Percentiles rank a stretch among this genome's conserved stretches.
Conservation (phyloP, 805 yeast genomes). For the Ogataea glucozyma region DNA sequence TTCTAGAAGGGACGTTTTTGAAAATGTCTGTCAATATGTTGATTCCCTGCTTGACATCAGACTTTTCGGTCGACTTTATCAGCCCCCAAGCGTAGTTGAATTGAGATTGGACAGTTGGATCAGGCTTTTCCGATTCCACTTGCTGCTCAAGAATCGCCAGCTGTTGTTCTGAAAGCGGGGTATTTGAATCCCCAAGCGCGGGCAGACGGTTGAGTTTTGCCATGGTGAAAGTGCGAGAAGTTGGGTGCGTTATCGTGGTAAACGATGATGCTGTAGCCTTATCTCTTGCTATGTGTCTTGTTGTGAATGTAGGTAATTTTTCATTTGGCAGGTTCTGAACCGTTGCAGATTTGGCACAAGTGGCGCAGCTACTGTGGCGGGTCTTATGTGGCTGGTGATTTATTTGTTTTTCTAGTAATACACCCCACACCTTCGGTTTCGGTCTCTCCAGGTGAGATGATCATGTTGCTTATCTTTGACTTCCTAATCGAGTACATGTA, state of each 20-base stretch:
- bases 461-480: conserved; percentile 5
- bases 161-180: conserved; percentile 71
- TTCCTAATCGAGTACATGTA: conserved; percentile 1
- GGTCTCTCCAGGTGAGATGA: too few species aligned
- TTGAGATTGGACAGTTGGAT: conserved; percentile 76
- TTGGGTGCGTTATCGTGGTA: too few species aligned
- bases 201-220: conserved; percentile 33
- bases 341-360: not conserved
- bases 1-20: conserved; percentile 74
- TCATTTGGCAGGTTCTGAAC: not conserved
- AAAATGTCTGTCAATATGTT: conserved; percentile 68
- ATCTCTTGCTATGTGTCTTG: too few species aligned
- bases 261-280: too few species aligned
- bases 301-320: too few species aligned
- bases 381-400: conserved; percentile 1
- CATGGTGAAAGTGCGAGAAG: too few species aligned
- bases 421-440: conserved; percentile 3
- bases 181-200: conserved; percentile 30
- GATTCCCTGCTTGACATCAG: conserved; percentile 78
- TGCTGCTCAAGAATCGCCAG: conserved; percentile 74
- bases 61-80: conserved; percentile 63
- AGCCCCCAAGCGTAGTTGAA: conserved; percentile 98
- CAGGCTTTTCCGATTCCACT: conserved; percentile 77
- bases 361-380: not conserved
- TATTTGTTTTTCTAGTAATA: conserved; percentile 1